Conservation (phyloP, 2,329 filamentous ascomycete genomes). For the Bipolaris bicolor region DNA sequence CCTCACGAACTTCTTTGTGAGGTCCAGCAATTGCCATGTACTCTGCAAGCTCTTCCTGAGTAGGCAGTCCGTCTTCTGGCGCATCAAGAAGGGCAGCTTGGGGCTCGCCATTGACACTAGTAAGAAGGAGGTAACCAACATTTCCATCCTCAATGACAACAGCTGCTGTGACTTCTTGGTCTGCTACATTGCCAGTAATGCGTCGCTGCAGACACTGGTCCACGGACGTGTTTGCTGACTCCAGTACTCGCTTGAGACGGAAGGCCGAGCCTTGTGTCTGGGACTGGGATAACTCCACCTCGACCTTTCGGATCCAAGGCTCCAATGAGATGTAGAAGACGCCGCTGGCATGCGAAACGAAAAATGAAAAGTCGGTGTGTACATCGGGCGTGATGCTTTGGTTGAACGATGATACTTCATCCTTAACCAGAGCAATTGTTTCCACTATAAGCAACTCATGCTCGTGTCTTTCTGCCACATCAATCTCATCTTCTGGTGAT, state of each 20-base stretch:
- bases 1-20: conserved; percentile 64
- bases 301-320: conserved; percentile 62
- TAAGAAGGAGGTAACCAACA: conserved; percentile 64
- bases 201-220: conserved; percentile 55
- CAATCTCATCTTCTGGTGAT: conserved; percentile 38
- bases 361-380: conserved; percentile 63
- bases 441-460: conserved; percentile 50
- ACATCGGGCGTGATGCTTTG: conserved; percentile 64
- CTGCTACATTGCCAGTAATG: conserved; percentile 20
- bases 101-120: conserved; percentile 54
- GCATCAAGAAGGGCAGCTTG: conserved; percentile 61
- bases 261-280: conserved; percentile 61
- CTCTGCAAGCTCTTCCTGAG: conserved; percentile 36
- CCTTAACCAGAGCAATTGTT: conserved; percentile 43
- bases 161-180: conserved; percentile 52
- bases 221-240: conserved; percentile 57
- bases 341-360: conserved; percentile 61
- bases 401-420: conserved; percentile 47
- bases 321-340: conserved; percentile 62
- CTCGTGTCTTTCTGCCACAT: conserved; percentile 23
- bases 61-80: conserved; percentile 45
- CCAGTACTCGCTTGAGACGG: conserved; percentile 62
- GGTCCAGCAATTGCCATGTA: conserved; percentile 28
- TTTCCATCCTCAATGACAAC: conserved; percentile 63
- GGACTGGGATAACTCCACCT: conserved; percentile 61